phyloP scores from a whole-genome alignment of 2,329 filamentous ascomycete genomes.

The Microdochium trichocladiopsis region DNA sequence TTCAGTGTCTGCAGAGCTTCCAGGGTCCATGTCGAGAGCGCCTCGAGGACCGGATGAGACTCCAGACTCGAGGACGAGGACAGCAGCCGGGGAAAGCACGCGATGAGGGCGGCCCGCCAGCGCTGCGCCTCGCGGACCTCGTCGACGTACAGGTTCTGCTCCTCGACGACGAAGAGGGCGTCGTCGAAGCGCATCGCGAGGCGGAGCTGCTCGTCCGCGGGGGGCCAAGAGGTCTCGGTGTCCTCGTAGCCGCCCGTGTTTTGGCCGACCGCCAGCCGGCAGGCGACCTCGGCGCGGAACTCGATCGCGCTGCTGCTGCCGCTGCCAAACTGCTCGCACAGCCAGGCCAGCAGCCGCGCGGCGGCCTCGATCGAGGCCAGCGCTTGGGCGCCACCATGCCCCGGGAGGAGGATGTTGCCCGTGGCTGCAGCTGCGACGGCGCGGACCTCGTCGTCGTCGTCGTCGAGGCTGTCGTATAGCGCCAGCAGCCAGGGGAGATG shows the following conservation, averaged over 20 bases:
- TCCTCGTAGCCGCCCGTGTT: conserved; percentile 5
- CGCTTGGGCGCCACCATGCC: conserved; percentile 21
- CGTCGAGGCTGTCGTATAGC: conserved; percentile 71
- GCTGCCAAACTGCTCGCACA: conserved; percentile 26
- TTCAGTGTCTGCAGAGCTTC: conserved; percentile 39
- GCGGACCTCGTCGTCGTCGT: conserved; percentile 88
- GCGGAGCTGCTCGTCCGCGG: conserved; percentile 31
- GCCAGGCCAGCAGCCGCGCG: conserved; percentile 34
- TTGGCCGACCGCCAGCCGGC: conserved; percentile 28
- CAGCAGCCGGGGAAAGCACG: background rate
- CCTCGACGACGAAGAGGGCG: conserved; percentile 78
- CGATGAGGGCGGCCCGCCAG: conserved; percentile 53
- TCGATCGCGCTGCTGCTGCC: conserved; percentile 13
- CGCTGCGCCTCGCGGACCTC: conserved; percentile 63
- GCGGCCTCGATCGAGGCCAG: conserved; percentile 42
- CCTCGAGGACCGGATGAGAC: conserved; percentile 11
- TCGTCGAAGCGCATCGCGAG: conserved; percentile 48
- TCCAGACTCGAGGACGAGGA: too few species aligned
- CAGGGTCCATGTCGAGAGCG: conserved; percentile 38
- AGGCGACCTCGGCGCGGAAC: conserved; percentile 32
- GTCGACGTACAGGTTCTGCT: conserved; percentile 91
- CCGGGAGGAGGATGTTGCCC: conserved; percentile 37
- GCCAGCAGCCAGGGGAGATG: conserved; percentile 54
- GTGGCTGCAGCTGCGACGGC: conserved; percentile 50
- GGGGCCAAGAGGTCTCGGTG: too few species aligned